Conservation (phyloP, 139 green algal genomes). For the Chlorella sp. region DNA sequence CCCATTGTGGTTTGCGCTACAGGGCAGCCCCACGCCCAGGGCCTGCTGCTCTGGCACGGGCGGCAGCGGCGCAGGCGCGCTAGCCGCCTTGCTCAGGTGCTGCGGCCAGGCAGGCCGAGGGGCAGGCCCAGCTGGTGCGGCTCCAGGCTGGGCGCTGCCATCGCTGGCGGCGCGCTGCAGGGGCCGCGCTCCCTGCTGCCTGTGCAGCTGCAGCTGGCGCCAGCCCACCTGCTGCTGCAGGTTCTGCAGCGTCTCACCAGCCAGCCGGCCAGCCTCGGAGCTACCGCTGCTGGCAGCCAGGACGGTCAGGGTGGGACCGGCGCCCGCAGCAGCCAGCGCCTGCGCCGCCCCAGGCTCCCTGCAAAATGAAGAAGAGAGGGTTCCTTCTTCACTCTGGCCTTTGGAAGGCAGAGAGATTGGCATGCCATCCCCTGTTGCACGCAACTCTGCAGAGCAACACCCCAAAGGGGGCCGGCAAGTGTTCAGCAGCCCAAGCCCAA, state of each 20-base stretch:
- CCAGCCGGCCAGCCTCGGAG: neutral
- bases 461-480: too few species aligned
- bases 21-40: neutral
- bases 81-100: neutral
- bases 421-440: too few species aligned
- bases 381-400: too few species aligned
- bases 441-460: too few species aligned
- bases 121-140: neutral
- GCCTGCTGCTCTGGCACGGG: neutral
- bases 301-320: neutral
- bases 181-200: neutral
- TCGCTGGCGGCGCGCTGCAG: neutral
- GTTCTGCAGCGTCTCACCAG: neutral
- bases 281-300: neutral
- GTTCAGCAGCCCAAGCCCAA: too few species aligned
- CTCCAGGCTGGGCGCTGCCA: too few species aligned
- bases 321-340: slow-evolving; percentile 1
- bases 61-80: neutral
- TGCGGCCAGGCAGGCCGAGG: too few species aligned
- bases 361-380: neutral
- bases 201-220: neutral
- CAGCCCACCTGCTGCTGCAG: neutral
- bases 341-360: neutral
- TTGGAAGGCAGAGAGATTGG: too few species aligned
- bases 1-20: neutral